Conservation (phyloP, 225 moss, liverwort and hornwort species). For the Physcomitrium patens region DNA sequence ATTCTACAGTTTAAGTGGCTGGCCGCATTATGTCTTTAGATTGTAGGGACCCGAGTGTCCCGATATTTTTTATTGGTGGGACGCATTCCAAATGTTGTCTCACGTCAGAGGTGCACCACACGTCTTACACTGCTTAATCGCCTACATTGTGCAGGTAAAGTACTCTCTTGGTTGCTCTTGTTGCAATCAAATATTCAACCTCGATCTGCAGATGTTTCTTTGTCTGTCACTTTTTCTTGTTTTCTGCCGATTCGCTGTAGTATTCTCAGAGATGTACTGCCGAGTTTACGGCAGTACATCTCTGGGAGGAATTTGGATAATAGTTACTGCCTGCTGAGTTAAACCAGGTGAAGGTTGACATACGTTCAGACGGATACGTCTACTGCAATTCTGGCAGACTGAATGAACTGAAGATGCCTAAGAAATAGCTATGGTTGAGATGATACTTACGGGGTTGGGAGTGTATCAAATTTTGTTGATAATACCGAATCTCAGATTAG, state of each 20-base stretch:
- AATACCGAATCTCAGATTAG: not conserved
- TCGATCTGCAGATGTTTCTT: not conserved
- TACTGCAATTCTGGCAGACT: constrained; percentile 7
- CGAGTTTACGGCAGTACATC: not conserved
- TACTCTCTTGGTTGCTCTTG: not conserved
- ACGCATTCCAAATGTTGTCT: not conserved
- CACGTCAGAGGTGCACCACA: not conserved
- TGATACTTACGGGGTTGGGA: not conserved
- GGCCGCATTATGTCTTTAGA: not conserved
- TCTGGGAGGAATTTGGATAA: not conserved
- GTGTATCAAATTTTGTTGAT: no score
- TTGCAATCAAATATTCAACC: not conserved
- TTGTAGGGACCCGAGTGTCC: not conserved
- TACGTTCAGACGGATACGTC: not conserved
- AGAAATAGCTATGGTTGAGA: not conserved
- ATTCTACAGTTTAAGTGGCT: not conserved
- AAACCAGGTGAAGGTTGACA: not conserved
- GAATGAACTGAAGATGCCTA: not conserved
- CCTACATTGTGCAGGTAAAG: constrained; percentile 11
- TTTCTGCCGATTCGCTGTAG: not conserved
- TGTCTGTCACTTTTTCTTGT: no score
- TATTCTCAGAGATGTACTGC: no score
- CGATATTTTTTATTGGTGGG: not conserved
- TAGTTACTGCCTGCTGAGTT: constrained; percentile 1
- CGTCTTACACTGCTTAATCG: not conserved